Base-by-base conservation (phyloP, 2,329 filamentous ascomycete species). In the Coniella vitis region DNA sequence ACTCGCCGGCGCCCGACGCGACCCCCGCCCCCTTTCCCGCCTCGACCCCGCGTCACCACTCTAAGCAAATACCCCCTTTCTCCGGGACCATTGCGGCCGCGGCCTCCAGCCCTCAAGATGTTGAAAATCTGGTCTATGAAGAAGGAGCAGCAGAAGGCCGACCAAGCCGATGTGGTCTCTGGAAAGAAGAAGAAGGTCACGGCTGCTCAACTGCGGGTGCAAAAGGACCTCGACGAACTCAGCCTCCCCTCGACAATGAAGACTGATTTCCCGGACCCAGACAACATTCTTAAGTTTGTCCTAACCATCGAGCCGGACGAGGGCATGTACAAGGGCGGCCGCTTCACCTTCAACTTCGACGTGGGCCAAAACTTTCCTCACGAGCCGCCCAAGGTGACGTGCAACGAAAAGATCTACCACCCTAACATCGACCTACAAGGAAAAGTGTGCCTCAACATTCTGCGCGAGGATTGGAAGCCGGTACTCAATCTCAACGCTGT, bases 51-150 rank as follows among this genome's bases (percentile, higher is more conserved):
- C 13, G 13, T 5, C 16, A 13, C 35, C n/a, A 7, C 4, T 16
- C 12, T 14, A 14, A 14, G 21, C 19, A 12, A 21, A 10, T n/a
- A n/a, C 14, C 17, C 12, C 35, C 17, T 3, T n/a, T n/a, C 10
- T 34, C 10, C 21, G 4, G 25, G 52, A 39, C 38, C 45, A 43
- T 46, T 43, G 32, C 46, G 37, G 21, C 39, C 21, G 35, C 45
- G 25, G n/a, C n/a, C 40, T 20, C 48, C 46, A n/a, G 51, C 53
- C 56, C 61, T 57, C 72, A 90, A 74, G 64, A 97, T 97, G 93
- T 79, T 96, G 77, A 97, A 97, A 75, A 96, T 97, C 76, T 97
- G 91, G 93, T 95, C 90, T 62, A 95, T 97, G 91, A 90, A 95
- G 74, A 93, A 96, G 72, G 87, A 96, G 76, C 89, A 96, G 76